These are phyloP conservation scores for Verticillium alfalfae DNA, from an alignment of 2,329 filamentous ascomycete species.

Conservation along the genomic window DNA sequence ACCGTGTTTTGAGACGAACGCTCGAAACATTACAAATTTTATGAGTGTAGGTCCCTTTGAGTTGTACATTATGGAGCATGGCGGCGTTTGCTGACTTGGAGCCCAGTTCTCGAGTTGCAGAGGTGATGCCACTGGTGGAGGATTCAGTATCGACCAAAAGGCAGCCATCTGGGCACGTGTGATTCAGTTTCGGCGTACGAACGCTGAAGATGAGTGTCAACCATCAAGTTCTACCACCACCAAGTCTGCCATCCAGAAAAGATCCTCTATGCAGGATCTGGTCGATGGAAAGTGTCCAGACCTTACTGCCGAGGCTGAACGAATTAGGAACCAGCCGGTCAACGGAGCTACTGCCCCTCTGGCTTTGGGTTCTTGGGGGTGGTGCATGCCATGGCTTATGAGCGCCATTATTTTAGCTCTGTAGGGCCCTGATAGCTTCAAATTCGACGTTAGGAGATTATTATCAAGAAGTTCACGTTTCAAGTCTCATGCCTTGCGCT, in stretches of 20 bases:
- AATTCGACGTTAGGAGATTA: too few relatives aligned
- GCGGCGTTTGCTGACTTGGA: background rate
- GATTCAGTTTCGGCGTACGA: background rate
- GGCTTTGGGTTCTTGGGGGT: background rate
- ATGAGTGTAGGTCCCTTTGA: background rate
- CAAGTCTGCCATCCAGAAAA: background rate
- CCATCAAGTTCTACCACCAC: background rate
- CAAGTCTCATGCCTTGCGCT: too few relatives aligned
- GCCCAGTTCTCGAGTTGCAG: background rate
- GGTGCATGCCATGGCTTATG: background rate
- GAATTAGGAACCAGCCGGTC: background rate
- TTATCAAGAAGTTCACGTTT: too few relatives aligned
- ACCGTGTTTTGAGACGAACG: background rate
- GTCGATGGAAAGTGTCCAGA: background rate
- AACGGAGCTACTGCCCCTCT: background rate
- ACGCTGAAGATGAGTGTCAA: background rate
- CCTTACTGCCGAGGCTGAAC: background rate
- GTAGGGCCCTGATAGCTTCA: background rate
- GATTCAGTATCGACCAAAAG: background rate
- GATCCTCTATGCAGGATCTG: background rate
- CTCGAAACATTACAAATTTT: background rate
- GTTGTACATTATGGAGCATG: background rate
- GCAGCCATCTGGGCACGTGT: background rate
- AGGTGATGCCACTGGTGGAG: background rate
- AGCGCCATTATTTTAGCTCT: background rate